Evolutionary conservation across 2,329 filamentous ascomycete species (phyloP).

Genomic region (Huntiella bhutanensis): DNA sequence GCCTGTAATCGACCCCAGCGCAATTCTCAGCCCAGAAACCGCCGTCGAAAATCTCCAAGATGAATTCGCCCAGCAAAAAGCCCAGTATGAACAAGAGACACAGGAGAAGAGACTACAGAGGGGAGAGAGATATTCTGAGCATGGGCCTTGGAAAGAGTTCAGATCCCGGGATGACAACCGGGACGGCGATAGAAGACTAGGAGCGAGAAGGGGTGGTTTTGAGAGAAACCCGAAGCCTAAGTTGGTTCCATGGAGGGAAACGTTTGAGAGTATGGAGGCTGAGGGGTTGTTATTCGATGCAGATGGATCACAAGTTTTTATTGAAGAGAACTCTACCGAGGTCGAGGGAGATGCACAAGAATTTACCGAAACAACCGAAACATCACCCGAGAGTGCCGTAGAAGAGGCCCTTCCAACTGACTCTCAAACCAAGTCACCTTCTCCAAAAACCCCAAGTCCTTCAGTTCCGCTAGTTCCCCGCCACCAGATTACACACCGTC

Average conservation of each 20-base stretch:
- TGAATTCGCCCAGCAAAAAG: background rate
- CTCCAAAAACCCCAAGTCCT: no score
- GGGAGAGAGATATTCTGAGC: no score
- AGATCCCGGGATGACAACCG: no score
- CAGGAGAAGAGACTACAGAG: background rate
- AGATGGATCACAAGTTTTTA: background rate
- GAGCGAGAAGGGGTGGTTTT: background rate
- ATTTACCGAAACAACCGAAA: no score
- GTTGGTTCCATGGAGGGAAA: background rate
- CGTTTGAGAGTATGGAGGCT: conserved; percentile 4
- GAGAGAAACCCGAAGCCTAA: background rate
- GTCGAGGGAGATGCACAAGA: background rate
- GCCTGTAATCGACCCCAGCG: no score
- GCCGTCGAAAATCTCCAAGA: background rate
- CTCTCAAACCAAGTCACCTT: no score
- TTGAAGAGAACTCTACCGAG: background rate
- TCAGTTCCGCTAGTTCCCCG: background rate
- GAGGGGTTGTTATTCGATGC: conserved; percentile 10
- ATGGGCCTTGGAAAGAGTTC: no score
- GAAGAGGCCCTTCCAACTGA: no score
- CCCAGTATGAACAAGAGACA: background rate
- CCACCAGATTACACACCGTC: conserved; percentile 3
- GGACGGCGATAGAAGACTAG: background rate
- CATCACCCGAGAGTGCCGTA: no score
- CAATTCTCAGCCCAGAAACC: no score